A percentile compares a stretch with the other conserved stretches of the same genome.
These are phyloP conservation scores for Phytophthora idaei DNA, from an alignment of 352 stramenopile genomes.

Conservation along the genomic window DNA sequence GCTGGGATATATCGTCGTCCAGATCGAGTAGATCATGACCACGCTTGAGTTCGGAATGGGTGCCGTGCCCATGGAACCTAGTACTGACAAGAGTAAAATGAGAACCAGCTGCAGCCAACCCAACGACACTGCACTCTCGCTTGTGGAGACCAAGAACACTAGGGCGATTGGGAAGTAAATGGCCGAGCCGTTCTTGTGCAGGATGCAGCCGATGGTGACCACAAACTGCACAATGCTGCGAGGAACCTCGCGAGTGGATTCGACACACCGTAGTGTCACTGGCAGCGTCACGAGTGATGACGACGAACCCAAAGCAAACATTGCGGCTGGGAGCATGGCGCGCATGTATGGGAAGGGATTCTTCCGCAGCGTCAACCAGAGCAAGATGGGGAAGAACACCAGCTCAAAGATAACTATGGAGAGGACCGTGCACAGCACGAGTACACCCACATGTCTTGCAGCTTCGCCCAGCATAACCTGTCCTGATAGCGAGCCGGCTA, in stretches of 20 bases:
- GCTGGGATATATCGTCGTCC: conserved; percentile 69
- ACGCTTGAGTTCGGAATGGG: conserved; percentile 75
- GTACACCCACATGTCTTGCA: conserved; percentile 56
- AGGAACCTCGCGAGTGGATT: conserved; percentile 63
- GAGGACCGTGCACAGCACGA: conserved; percentile 60
- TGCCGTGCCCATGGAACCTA: conserved; percentile 64
- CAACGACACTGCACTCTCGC: conserved; percentile 41
- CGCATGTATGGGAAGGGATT: conserved; percentile 69
- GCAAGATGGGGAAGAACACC: conserved; percentile 58
- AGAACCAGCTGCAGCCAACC: conserved; percentile 56
- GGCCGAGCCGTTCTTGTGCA: conserved; percentile 81
- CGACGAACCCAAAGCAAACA: conserved; percentile 71
- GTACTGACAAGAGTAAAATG: conserved; percentile 64
- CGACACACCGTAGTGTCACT: conserved; percentile 68
- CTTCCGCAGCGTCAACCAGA: conserved; percentile 48
- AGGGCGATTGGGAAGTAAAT: conserved; percentile 76
- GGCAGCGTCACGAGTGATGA: conserved; percentile 75
- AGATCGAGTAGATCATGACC: conserved; percentile 81
- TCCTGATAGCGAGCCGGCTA: conserved; percentile 63
- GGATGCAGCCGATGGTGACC: conserved; percentile 68
- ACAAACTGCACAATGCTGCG: conserved; percentile 67
- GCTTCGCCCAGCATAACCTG: conserved; percentile 50
- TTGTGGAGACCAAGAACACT: conserved; percentile 69
- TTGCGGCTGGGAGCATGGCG: conserved; percentile 62
- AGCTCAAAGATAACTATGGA: conserved; percentile 57